Evolutionary conservation across 2,329 filamentous ascomycete genomes (phyloP), one percentile per base, ranked within the genome.

Genomic region (Rhexocercosporidium sp.): DNA sequence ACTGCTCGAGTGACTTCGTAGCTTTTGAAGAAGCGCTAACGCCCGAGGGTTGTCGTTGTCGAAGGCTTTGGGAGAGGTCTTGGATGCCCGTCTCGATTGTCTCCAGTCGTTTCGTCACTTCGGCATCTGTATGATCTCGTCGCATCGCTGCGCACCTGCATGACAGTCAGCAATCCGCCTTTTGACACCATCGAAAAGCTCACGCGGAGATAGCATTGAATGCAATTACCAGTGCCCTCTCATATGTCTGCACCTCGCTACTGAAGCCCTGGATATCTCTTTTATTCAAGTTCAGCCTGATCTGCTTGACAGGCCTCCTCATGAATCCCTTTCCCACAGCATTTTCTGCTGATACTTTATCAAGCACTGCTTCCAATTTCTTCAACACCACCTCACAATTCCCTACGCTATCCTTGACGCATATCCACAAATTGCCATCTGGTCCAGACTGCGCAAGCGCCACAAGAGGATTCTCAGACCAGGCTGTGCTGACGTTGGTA

Each of bases 201-300:
- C n/a, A 54, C 51, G 51, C 51, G 20, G 34, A 34, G 6, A 54
- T 54, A 25, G 51, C 51, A 34, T 54, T 54, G 29, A 54, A 54
- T 12, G 51, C 29, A 54, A 54, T 54, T 16, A 27, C 8, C 12
- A 54, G 51, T 9, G 51, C 51, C 11, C 51, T 9, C 8, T 34
- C 51, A 34, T 54, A 54, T 4, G 27, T 54, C 27, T 54, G 51
- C 18, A 54, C 18, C 9, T 31, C 51, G 20, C 18, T 54, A n/a
- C n/a, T n/a, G 12, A 54, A 54, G 5, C 51, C 51, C n/a, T 34
- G 51, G 9, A 54, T 34, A 34, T 54, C 51, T 4, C 34, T 54
- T 27, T 54, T 54, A 12, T 54, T 54, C 27, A 54, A 4, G 16
- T 31, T 54, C 27, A 54, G 29, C 51, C 51, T 31, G 9, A 54